These are phyloP conservation scores for Gentiana straminea DNA, from an alignment of 257 asterid species.

Conservation along the genomic window DNA sequence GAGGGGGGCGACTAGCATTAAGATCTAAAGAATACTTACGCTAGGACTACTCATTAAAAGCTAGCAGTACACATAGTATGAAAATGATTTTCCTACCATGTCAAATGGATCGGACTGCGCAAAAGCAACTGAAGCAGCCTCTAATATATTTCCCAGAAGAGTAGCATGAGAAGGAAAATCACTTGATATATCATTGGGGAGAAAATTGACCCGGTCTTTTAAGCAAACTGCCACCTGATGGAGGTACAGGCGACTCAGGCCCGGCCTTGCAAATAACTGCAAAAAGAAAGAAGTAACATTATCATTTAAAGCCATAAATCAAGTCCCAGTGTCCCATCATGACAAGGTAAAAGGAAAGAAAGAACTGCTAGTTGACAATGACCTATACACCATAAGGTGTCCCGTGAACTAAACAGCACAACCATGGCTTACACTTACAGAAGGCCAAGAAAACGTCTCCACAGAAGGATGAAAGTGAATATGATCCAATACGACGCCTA, in stretches of 20 bases:
- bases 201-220: conserved; percentile 48
- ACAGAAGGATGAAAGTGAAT: no score
- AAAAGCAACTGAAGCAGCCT: conserved; percentile 66
- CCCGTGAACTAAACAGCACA: no score
- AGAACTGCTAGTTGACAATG: background rate
- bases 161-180: conserved; percentile 87
- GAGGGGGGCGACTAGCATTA: background rate
- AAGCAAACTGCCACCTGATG: conserved; percentile 64
- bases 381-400: no score
- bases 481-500: no score
- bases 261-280: conserved; percentile 71
- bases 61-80: background rate
- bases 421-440: no score
- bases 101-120: conserved; percentile 57
- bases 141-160: conserved; percentile 79
- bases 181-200: conserved; percentile 57
- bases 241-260: conserved; percentile 51
- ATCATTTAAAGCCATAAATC: background rate
- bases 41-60: background rate
- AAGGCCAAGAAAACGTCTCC: no score
- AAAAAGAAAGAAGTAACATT: conserved; percentile 16
- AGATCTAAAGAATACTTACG: no score
- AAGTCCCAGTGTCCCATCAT: background rate
- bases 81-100: conserved; percentile 41
- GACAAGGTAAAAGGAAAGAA: background rate